Percentiles rank a stretch among this genome's conserved stretches.
These are phyloP conservation scores for Aphanocladium album DNA, from an alignment of 2,329 filamentous ascomycete genomes.

Conservation along the genomic window DNA sequence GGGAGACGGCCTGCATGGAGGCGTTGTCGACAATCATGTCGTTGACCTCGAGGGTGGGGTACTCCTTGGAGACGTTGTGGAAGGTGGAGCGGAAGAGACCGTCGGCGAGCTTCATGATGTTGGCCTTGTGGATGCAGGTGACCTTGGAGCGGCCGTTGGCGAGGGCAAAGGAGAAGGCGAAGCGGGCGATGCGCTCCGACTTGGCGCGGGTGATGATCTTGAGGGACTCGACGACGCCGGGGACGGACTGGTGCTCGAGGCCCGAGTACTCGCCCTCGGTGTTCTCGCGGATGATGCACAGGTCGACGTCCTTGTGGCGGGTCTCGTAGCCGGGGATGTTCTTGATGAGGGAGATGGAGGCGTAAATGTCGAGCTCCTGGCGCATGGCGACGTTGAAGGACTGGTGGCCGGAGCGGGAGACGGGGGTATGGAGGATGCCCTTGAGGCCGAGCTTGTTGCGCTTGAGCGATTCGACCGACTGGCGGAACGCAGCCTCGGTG, in stretches of 20 bases:
- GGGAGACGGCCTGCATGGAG: conserved; percentile 96
- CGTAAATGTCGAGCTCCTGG: conserved; percentile 99
- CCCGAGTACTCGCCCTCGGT: conserved; percentile 99
- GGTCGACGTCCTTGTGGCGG: conserved; percentile 92
- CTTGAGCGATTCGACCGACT: conserved; percentile 91
- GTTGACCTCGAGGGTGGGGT: conserved; percentile 90
- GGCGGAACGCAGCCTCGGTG: conserved; percentile 90
- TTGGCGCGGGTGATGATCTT: conserved; percentile 99
- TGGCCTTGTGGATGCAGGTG: conserved; percentile 99
- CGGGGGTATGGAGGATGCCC: conserved; percentile 96
- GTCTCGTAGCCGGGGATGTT: conserved; percentile 99
- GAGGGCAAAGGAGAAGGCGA: conserved; percentile 94
- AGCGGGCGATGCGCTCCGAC: conserved; percentile 98
- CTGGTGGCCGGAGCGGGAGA: conserved; percentile 94
- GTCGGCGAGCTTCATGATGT: conserved; percentile 99
- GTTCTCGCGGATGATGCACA: conserved; percentile 99
- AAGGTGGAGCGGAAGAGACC: conserved; percentile 98
- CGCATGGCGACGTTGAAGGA: conserved; percentile 99
- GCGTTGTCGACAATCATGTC: conserved; percentile 99
- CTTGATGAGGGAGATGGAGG: conserved; percentile 96
- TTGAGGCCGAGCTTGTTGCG: conserved; percentile 99
- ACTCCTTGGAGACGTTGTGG: conserved; percentile 88
- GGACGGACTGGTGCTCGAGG: conserved; percentile 95
- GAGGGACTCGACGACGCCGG: conserved; percentile 94
- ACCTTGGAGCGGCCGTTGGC: conserved; percentile 99